These are phyloP conservation scores for Fusarium acutatum DNA, from an alignment of 2,329 filamentous ascomycete genomes.

Conservation along the genomic window DNA sequence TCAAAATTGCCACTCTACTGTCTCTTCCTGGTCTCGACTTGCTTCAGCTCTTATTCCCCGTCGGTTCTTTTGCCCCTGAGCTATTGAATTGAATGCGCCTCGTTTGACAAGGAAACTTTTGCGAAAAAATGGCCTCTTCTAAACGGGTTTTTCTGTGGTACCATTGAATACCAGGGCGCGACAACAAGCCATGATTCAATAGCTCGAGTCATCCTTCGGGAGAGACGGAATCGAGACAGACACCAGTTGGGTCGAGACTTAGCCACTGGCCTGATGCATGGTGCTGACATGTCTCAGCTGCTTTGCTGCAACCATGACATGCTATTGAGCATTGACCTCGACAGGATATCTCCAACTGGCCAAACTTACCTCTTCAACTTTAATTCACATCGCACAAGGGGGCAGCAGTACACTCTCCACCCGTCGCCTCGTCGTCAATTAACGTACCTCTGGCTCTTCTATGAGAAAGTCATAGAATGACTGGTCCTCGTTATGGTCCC, in stretches of 20 bases:
- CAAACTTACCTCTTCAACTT: conserved; percentile 12
- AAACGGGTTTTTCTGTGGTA: neutral
- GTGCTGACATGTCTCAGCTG: conserved; percentile 34
- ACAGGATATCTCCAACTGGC: conserved; percentile 5
- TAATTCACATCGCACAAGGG: conserved; percentile 18
- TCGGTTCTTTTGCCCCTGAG: neutral
- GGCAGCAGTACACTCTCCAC: conserved; percentile 3
- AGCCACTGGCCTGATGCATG: conserved; percentile 40
- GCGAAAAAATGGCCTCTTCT: conserved; percentile 4
- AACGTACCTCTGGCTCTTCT: conserved; percentile 42
- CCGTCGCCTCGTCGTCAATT: neutral
- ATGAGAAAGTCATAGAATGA: conserved; percentile 45
- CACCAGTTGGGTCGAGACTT: conserved; percentile 30
- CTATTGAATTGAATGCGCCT: neutral
- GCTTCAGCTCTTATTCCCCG: neutral
- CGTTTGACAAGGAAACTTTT: neutral
- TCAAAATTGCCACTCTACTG: neutral
- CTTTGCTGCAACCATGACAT: conserved; percentile 5
- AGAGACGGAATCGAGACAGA: conserved; percentile 2
- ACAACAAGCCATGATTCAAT: conserved; percentile 11
- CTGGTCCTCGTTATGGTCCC: conserved; percentile 35
- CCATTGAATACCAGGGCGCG: neutral
- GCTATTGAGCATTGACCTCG: conserved; percentile 18
- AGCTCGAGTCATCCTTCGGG: conserved; percentile 9
- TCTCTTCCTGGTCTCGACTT: neutral